Evolutionary conservation across 331 rosid genomes (phyloP), one percentile per base, ranked within the genome.

Genomic region (Pyracantha coccinea): DNA sequence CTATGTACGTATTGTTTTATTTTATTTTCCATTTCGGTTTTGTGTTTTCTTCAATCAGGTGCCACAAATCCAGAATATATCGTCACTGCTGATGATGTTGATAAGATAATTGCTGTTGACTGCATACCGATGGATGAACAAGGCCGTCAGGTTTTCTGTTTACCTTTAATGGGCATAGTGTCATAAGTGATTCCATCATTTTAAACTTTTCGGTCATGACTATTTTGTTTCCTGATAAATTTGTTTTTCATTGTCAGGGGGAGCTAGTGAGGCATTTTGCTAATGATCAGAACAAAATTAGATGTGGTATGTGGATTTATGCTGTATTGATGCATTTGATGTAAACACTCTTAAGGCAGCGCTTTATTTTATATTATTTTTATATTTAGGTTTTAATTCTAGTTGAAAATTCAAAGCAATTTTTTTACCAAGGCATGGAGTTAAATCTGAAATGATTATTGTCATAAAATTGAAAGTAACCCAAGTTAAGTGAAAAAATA

Each of bases 121-220:
- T 94, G 99, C 86, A 94, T 94, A 82, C 99, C 99, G 54, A 94
- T 94, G 96, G 92, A 94, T 79, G 97, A 92, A 38, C 78, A 84
- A 78, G 99, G 97, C 86, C 90, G 63, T 64, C 99, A 94, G 99
- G 99, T 94, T 82, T 79, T 82, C 77, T 66, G 70, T 62, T 76
- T 71, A 38, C 27, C 58, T 78, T 33, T 14, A 64, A 59, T 63
- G 38, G 64, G 20, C 55, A 68, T 61, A 19, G 15, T 38, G 59
- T 73, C 54, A 6, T 58, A 57, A 50, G 62, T 23, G 50, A 66
- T 63, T 9, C 19, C 5, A 59, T 38, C 4, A 0, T 35, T 72
- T 55, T 24, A 0, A 28, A 13, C 74, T 54, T 66, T n/a, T 5
- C 13, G 4, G 8, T 58, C 17, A 14, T 12, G 24, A 35, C n/a